Evolutionary conservation across 148 eudicot species (phyloP), one percentile per base, ranked within the genome.

Genomic region (Agrostemma githago): DNA sequence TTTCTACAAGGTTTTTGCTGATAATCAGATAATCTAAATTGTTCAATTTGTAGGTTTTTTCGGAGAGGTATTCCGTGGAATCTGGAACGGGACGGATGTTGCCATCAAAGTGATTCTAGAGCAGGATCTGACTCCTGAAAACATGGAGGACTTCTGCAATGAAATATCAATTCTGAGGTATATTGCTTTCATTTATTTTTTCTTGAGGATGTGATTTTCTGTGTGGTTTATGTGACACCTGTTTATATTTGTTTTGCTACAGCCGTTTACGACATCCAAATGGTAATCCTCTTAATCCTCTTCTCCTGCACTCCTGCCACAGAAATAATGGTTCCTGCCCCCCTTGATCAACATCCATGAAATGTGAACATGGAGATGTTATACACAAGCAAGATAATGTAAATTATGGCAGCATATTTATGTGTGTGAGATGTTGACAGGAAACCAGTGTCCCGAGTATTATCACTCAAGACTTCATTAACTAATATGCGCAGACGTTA

Each of bases 221-320:
- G 46, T 62, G 57, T 72, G 56, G 42, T 70, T 19, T 61, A 51
- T 53, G 86, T 90, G 67, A 88, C 80, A 3, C 65, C 9, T n/a
- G 38, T 21, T 85, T 80, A 68, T 66, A 26, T 74, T 19, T 62
- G 51, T 79, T 64, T 73, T 43, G 70, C 53, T 21, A 78, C 96
- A 96, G 99, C 84, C 97, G 99, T 79, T 94, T 92, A 74, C 96
- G 99, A 79, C 99, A 96, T 76, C 99, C 99, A 79, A 96, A 96
- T 80, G 99, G 99, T 96, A 90, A 79, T 72, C 66, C 72, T 78
- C 81, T 82, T 72, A 60, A 26, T 26, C 34, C 34, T 26, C 34
- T 26, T 26, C 34, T 26, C 34, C 34, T 26, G 34, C 34, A 26
- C 34, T 4, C 62, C 34, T 76, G 60, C 19, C 79, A 59, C 44